These are phyloP conservation scores for Hanseniaspora jakobsenii DNA, from an alignment of 805 yeast genomes.

Conservation along the genomic window DNA sequence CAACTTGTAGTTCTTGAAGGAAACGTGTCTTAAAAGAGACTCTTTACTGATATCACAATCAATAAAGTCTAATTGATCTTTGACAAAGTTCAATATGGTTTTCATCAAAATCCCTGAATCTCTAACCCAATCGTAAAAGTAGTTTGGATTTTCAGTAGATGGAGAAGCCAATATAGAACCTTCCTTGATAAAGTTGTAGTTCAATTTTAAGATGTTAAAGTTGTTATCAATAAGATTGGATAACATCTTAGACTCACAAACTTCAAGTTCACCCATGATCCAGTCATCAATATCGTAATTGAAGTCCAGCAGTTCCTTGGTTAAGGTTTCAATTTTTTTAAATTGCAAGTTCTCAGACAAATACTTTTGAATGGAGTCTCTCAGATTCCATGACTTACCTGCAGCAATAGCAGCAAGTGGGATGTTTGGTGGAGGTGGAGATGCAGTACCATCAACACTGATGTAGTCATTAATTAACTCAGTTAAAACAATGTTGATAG, in stretches of 20 bases:
- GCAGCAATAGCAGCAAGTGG: neutral
- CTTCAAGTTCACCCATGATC: slow-evolving; percentile 33
- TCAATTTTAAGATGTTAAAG: slow-evolving; percentile 22
- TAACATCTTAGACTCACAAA: slow-evolving; percentile 35
- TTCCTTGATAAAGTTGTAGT: slow-evolving; percentile 31
- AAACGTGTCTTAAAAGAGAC: slow-evolving; percentile 15
- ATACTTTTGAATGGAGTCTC: slow-evolving; percentile 5
- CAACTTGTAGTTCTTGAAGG: slow-evolving; percentile 18
- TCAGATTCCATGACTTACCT: neutral
- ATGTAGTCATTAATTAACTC: slow-evolving; percentile 8
- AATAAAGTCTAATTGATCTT: slow-evolving; percentile 32
- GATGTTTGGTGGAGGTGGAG: slow-evolving; percentile 13
- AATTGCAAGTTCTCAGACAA: slow-evolving; percentile 12
- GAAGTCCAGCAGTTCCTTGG: slow-evolving; percentile 14
- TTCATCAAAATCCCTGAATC: slow-evolving; percentile 75
- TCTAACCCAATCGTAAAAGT: slow-evolving; percentile 82
- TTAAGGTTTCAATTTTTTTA: slow-evolving; percentile 14
- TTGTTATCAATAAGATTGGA: slow-evolving; percentile 38
- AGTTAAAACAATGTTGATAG: slow-evolving; percentile 7
- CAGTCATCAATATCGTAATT: slow-evolving; percentile 32
- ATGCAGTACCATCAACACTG: slow-evolving; percentile 13
- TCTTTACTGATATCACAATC: slow-evolving; percentile 21
- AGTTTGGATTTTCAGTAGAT: slow-evolving; percentile 57
- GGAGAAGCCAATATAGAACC: slow-evolving; percentile 86
- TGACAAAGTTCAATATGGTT: slow-evolving; percentile 42